These are phyloP conservation scores for Acacia melanoxylon DNA, from an alignment of 306 rosid genomes.

Conservation along the genomic window DNA sequence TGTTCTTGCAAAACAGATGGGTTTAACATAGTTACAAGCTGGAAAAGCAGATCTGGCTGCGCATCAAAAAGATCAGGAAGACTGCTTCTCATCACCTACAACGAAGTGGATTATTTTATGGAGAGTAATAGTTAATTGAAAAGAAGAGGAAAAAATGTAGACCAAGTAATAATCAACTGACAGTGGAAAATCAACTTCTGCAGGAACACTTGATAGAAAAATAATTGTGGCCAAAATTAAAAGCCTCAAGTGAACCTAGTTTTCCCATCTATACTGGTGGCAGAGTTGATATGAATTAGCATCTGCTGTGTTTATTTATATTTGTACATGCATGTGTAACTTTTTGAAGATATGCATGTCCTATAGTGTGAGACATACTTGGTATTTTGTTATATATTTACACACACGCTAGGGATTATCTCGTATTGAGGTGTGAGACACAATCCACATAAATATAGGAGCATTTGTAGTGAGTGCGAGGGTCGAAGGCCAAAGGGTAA, in stretches of 20 bases:
- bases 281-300: not conserved
- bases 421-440: not conserved
- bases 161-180: not conserved
- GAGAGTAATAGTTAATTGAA: not conserved
- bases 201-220: not conserved
- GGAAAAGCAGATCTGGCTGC: slow-evolving; percentile 96
- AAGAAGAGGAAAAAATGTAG: not conserved
- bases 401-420: not conserved
- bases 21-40: slow-evolving; percentile 97
- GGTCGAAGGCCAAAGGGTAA: not conserved
- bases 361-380: not conserved
- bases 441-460: not conserved
- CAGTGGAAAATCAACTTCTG: not conserved
- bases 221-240: not conserved
- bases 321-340: not conserved
- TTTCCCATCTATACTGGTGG: not conserved
- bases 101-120: slow-evolving; percentile 24
- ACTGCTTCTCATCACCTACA: slow-evolving; percentile 90
- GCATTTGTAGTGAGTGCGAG: not conserved
- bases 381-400: not conserved
- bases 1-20: slow-evolving; percentile 93
- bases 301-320: not conserved
- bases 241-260: not conserved
- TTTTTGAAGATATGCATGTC: not conserved
- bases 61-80: slow-evolving; percentile 99